Conservation (phyloP, 2,329 filamentous ascomycete species). For the Aspergillus luchuensis region DNA sequence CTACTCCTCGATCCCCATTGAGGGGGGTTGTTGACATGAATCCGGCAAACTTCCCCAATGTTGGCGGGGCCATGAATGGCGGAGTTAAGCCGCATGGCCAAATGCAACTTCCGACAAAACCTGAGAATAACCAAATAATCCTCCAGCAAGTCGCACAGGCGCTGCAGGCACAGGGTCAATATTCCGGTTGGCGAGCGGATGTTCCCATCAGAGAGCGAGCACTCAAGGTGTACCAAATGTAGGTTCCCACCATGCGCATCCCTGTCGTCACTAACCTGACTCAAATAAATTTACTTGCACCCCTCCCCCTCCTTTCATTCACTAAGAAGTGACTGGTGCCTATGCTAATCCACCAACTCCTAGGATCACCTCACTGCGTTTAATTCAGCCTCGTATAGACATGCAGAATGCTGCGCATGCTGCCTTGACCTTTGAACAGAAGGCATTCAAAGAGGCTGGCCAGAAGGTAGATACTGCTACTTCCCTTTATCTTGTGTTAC, state of each 20-base stretch:
- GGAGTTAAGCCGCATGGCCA: slow-evolving; percentile 35
- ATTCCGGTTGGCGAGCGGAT: slow-evolving; percentile 48
- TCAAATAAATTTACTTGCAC: not conserved
- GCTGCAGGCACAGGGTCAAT: slow-evolving; percentile 46
- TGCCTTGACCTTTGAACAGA: slow-evolving; percentile 49
- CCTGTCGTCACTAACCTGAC: not conserved
- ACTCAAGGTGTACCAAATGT: slow-evolving; percentile 49
- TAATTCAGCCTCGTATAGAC: slow-evolving; percentile 47
- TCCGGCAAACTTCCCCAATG: slow-evolving; percentile 43
- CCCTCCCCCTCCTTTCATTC: not conserved
- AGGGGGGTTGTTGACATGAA: slow-evolving; percentile 46
- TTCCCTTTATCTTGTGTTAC: not conserved
- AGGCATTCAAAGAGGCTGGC: slow-evolving; percentile 46
- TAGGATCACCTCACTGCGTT: slow-evolving; percentile 49
- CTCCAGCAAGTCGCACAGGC: slow-evolving; percentile 42
- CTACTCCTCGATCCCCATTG: slow-evolving; percentile 40
- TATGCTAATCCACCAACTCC: slow-evolving; percentile 13
- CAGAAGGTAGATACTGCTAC: slow-evolving; percentile 30
- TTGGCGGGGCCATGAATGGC: slow-evolving; percentile 39
- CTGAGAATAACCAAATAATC: slow-evolving; percentile 41
- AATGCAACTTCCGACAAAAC: slow-evolving; percentile 35
- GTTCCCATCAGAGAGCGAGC: slow-evolving; percentile 44
- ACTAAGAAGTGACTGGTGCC: not conserved
- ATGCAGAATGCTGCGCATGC: slow-evolving; percentile 41
- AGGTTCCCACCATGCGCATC: slow-evolving; percentile 22